Evolutionary conservation across 805 yeast genomes (phyloP), one percentile per base, ranked within the genome.

Genomic region (Teunomyces cretensis): DNA sequence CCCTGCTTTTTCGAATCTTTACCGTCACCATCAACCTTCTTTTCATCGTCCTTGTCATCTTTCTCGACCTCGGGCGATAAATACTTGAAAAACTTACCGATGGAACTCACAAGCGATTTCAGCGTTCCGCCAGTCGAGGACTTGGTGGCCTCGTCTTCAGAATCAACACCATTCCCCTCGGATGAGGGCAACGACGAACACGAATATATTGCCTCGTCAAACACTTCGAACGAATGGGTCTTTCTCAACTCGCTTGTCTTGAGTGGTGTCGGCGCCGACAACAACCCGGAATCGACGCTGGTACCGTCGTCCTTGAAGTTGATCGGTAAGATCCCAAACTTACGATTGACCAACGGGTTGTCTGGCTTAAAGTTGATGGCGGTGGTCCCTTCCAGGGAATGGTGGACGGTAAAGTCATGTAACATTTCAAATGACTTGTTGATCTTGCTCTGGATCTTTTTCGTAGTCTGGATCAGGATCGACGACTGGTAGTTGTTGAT

Each of bases 121-220:
- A 48, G 38, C 2, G 47, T 14, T 12, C 42, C 15, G 3, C n/a
- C 9, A n/a, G 17, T 17, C 3, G 22, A 14, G 8, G 26, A 17
- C 26, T 19, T 19, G 22, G n/a, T 4, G 12, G 45, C 30, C 15
- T 30, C 37, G 28, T 41, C 41, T 13, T 37, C 41, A 4, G 36
- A 30, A 9, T 38, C 33, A 12, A 28, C 19, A 17, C 14, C n/a
- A n/a, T n/a, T n/a, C n/a, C n/a, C 30, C 19, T 37, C 40, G 2
- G 56, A 50, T 2, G 56, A 48, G 12, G 64, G 58, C 35, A 58
- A 45, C 12, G 62, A 46, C 7, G 63, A 51, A 39, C 64, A 60
- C 1, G 60, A 70, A 58, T 82, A 83, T 27, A 80, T 72, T 1
- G 86, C 83, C 53, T 83, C 88, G 59, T 83, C 88, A 41, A 83